Evolutionary conservation across 768 basidiomycete genomes (phyloP), one percentile per base, ranked within the genome.

Genomic region (Lentinula edodes): DNA sequence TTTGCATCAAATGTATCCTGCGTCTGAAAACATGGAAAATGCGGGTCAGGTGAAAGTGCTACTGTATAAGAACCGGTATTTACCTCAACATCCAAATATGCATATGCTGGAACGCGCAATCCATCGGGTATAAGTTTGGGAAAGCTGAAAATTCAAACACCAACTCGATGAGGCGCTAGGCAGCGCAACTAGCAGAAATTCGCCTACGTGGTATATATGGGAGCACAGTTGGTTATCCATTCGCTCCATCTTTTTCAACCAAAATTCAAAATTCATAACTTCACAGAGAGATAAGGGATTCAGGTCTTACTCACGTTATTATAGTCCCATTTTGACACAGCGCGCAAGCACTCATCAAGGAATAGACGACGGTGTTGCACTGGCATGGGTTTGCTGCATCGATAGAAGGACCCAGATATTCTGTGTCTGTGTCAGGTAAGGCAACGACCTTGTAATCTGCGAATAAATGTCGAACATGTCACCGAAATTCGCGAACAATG

Each of bases 101-200:
- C 86, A 87, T 87, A 89, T 10, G 78, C 78, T 8, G 86, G 87
- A 18, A 88, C 76, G 10, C 74, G 71, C 1, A 81, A 75, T 8
- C 78, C 79, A 0, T 66, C 62, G 2, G 87, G 86, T 52, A 88
- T 70, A n/a, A 70, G 66, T 13, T 72, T 56, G 0, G 83, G 80
- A 63, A 73, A 86, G n/a, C 83, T 83, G 45, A 28, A 28, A 6
- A 45, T 50, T 45, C 2, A 1, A 32, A 60, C 15, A 41, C 38
- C 61, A 51, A 10, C 6, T 43, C n/a, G 28, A 58, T 20, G 60
- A 6, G 41, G 39, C 16, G 15, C 12, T 12, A 15, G 39, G 15
- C 0, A 58, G 67, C 66, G 42, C 62, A 68, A 70, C 18, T 28
- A 54, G 53, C 12, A 39, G 15, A 8, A 36, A 16, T 38, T 54